phyloP scores from a whole-genome alignment of 768 basidiomycete genomes.

The Psilocybe cubensis region DNA sequence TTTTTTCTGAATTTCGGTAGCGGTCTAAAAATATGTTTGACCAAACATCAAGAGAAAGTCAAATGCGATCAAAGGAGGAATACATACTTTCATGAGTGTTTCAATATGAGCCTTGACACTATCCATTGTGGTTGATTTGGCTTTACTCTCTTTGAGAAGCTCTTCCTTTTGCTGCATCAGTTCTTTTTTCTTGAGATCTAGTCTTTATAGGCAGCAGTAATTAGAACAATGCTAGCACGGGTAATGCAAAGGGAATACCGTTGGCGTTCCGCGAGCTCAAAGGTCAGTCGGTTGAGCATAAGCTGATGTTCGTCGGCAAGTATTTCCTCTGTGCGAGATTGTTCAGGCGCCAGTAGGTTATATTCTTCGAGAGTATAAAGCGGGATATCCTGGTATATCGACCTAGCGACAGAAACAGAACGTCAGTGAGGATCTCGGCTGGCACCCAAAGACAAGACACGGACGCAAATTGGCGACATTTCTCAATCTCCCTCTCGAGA shows the following conservation, averaged over 20 bases:
- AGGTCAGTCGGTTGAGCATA: slow-evolving; percentile 86
- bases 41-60: slow-evolving; percentile 5
- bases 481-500: slow-evolving; percentile 89
- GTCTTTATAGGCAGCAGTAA: slow-evolving; percentile 44
- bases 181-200: slow-evolving; percentile 73
- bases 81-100: slow-evolving; percentile 66
- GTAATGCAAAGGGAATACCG: slow-evolving; percentile 50
- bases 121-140: slow-evolving; percentile 74
- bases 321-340: slow-evolving; percentile 62
- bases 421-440: neutral
- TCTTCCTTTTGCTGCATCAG: slow-evolving; percentile 75
- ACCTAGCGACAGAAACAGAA: slow-evolving; percentile 44
- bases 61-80: neutral
- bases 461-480: slow-evolving; percentile 91
- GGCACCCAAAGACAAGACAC: slow-evolving; percentile 28
- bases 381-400: slow-evolving; percentile 87
- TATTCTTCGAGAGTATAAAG: slow-evolving; percentile 76
- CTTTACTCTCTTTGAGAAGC: slow-evolving; percentile 77
- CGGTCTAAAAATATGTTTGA: slow-evolving; percentile 52
- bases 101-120: slow-evolving; percentile 81
- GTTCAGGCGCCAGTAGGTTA: slow-evolving; percentile 65
- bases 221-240: slow-evolving; percentile 4
- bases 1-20: slow-evolving; percentile 75
- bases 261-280: slow-evolving; percentile 88
- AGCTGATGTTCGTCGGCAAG: slow-evolving; percentile 77